These are phyloP conservation scores for Erigeron philadelphicus DNA, from an alignment of 140 eudicot species.

Conservation along the genomic window DNA sequence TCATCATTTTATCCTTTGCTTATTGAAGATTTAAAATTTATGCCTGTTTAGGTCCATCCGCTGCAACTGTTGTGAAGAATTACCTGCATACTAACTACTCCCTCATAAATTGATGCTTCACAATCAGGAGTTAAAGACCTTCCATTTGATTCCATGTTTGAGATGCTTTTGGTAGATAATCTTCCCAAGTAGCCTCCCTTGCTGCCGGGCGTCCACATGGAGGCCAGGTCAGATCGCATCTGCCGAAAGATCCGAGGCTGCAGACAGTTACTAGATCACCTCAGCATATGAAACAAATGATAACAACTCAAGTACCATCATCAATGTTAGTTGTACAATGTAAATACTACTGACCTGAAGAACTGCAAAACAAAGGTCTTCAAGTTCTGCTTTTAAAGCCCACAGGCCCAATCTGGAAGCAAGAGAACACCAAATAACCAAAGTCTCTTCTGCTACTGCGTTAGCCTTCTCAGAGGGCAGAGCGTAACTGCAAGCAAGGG, in stretches of 20 bases:
- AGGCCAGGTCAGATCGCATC: slow-evolving; percentile 82
- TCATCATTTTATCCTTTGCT: not conserved
- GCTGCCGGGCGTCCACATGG: slow-evolving; percentile 74
- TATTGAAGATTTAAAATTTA: slow-evolving; percentile 13
- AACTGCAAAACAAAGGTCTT: slow-evolving; percentile 94
- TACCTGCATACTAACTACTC: slow-evolving; percentile 64
- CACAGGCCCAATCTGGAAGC: slow-evolving; percentile 93
- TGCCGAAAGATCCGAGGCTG: slow-evolving; percentile 85
- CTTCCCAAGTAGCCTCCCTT: slow-evolving; percentile 51
- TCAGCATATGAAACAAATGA: not conserved
- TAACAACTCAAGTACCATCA: not conserved
- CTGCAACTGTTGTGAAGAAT: not conserved
- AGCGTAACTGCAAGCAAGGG: slow-evolving; percentile 59
- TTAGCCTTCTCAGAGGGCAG: slow-evolving; percentile 72
- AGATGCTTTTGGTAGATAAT: slow-evolving; percentile 38
- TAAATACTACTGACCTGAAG: slow-evolving; percentile 50
- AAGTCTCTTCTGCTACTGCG: slow-evolving; percentile 94
- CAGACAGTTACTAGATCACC: slow-evolving; percentile 23
- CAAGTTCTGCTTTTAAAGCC: slow-evolving; percentile 96
- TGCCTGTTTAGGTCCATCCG: slow-evolving; percentile 4
- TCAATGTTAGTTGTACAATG: not conserved
- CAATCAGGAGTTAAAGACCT: slow-evolving; percentile 29
- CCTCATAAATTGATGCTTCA: slow-evolving; percentile 42
- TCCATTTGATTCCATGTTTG: slow-evolving; percentile 22
- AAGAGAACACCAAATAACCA: slow-evolving; percentile 95